These are phyloP conservation scores for Dimargaris cristalligena DNA, from an alignment of 192 early-diverging fungal genomes.

Conservation along the genomic window DNA sequence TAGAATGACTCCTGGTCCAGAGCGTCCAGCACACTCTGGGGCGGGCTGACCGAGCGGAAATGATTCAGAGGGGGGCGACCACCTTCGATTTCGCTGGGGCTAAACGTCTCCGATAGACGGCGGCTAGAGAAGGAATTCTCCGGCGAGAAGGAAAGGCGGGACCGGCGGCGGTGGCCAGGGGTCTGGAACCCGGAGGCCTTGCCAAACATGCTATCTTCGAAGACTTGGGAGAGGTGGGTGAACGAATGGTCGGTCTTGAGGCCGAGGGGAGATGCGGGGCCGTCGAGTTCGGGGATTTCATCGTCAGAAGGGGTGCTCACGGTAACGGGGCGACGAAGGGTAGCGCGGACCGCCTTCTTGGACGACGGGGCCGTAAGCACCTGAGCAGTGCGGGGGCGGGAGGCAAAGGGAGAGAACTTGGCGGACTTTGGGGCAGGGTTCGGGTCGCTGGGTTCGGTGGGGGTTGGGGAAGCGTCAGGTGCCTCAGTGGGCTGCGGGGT, in stretches of 20 bases:
- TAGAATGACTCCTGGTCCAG: neutral
- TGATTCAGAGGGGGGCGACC: neutral
- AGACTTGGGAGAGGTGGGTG: neutral
- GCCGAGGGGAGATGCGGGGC: neutral
- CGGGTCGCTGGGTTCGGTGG: no score
- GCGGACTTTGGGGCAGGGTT: no score
- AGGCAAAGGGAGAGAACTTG: neutral
- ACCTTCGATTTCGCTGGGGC: slow-evolving; percentile 8
- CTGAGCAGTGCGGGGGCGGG: neutral
- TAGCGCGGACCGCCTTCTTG: slow-evolving; percentile 3
- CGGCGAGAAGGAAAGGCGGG: neutral
- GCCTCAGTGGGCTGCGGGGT: no score
- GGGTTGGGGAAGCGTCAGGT: no score
- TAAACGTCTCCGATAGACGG: slow-evolving; percentile 8
- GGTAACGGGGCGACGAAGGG: neutral
- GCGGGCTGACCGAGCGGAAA: slow-evolving; percentile 6
- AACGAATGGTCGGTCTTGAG: neutral
- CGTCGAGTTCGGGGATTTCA: neutral
- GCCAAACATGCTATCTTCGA: slow-evolving; percentile 4
- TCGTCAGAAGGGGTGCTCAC: neutral
- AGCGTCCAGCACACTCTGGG: slow-evolving; percentile 1
- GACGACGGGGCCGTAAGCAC: neutral
- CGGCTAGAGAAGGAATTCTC: neutral
- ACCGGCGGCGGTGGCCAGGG: neutral
- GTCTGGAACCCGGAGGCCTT: neutral